These are phyloP conservation scores for Debaryomyces castellii DNA, from an alignment of 805 yeast genomes.

Conservation along the genomic window DNA sequence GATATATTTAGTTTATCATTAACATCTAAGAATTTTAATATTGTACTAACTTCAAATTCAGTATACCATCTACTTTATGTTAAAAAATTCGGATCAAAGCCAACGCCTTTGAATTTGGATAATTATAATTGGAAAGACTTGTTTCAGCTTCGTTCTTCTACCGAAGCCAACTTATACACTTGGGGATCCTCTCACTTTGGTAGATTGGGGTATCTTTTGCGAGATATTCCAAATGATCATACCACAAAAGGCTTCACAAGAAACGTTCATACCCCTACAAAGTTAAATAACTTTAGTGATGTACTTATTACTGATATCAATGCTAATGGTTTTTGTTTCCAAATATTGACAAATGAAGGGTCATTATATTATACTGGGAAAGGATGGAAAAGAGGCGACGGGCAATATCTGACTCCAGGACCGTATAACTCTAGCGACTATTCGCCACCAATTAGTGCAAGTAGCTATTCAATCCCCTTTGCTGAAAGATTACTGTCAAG, in stretches of 20 bases:
- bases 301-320: conserved; percentile 45
- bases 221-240: conserved; percentile 22
- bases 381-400: conserved; percentile 18
- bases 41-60: conserved; percentile 26
- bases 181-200: conserved; percentile 51
- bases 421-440: conserved; percentile 20
- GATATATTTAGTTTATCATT: conserved; percentile 43
- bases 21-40: conserved; percentile 37
- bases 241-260: conserved; percentile 16
- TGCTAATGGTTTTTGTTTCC: conserved; percentile 67
- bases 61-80: conserved; percentile 38
- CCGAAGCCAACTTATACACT: conserved; percentile 40
- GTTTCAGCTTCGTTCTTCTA: conserved; percentile 36
- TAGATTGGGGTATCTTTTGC: conserved; percentile 44
- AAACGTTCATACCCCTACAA: conserved; percentile 38
- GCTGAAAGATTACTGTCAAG: conserved; percentile 10
- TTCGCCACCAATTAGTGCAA: conserved; percentile 12
- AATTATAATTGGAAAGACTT: conserved; percentile 51
- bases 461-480: conserved; percentile 6
- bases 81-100: conserved; percentile 45
- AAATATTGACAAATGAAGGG: conserved; percentile 56
- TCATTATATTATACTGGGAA: conserved; percentile 54
- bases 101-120: conserved; percentile 39
- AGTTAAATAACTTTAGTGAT: conserved; percentile 34
- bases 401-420: conserved; percentile 24